A percentile compares a stretch with the other conserved stretches of the same genome.
Evolutionary conservation across 352 stramenopile species (phyloP).

Genomic region (Pythium brassicae): DNA sequence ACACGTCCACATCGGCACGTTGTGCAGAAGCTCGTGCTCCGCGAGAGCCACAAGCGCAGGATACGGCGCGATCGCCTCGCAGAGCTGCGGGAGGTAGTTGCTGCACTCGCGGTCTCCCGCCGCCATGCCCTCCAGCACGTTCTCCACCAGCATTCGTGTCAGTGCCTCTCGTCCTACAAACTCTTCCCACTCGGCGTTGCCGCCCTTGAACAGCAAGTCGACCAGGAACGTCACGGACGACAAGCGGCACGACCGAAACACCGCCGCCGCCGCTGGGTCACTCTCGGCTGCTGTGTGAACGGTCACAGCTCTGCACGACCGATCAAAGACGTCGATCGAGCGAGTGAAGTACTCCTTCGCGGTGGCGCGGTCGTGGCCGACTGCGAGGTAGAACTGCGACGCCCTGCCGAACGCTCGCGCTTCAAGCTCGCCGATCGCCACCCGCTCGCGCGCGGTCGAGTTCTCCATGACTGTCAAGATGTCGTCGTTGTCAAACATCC

Average conservation of each 20-base stretch:
- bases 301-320: slow-evolving; percentile 22
- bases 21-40: slow-evolving; percentile 33
- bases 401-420: slow-evolving; percentile 63
- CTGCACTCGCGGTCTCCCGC: slow-evolving; percentile 56
- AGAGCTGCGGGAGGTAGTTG: slow-evolving; percentile 74
- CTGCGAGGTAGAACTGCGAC: slow-evolving; percentile 54
- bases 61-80: slow-evolving; percentile 53
- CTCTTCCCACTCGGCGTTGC: slow-evolving; percentile 26
- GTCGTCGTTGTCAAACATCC: slow-evolving; percentile 82
- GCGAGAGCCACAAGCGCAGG: slow-evolving; percentile 40
- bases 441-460: slow-evolving; percentile 31
- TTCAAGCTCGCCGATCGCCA: slow-evolving; percentile 58
- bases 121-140: slow-evolving; percentile 62
- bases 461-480: slow-evolving; percentile 65
- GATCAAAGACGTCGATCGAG: slow-evolving; percentile 57
- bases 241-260: slow-evolving; percentile 34
- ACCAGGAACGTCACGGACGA: slow-evolving; percentile 73
- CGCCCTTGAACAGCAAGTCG: slow-evolving; percentile 46
- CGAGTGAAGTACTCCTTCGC: slow-evolving; percentile 56
- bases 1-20: slow-evolving; percentile 76
- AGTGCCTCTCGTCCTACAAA: slow-evolving; percentile 38
- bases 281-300: not conserved
- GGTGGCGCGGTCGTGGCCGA: slow-evolving; percentile 27
- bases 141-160: slow-evolving; percentile 44
- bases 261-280: slow-evolving; percentile 13